Conservation (phyloP, 1,139 yeast genomes). For the Protomyces lactucae-debilis region DNA sequence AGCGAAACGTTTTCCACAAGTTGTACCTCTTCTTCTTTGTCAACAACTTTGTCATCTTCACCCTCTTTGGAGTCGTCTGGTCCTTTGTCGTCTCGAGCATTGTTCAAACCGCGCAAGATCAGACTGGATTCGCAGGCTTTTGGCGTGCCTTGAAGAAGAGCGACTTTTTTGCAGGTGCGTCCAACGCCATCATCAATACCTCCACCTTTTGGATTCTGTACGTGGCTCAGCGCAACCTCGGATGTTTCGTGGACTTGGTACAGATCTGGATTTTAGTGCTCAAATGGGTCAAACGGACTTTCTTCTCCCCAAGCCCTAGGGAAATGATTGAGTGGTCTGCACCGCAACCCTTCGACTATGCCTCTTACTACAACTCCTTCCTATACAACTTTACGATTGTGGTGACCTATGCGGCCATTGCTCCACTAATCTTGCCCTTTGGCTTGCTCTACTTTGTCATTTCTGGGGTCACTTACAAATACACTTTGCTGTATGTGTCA, state of each 20-base stretch:
- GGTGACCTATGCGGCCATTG: conserved; percentile 42
- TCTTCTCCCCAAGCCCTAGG: conserved; percentile 42
- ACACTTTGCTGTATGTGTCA: conserved; percentile 41
- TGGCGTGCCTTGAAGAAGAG: conserved; percentile 28
- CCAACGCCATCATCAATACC: conserved; percentile 39
- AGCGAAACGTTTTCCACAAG: conserved; percentile 42
- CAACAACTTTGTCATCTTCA: conserved; percentile 32
- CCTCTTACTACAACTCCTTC: conserved; percentile 40
- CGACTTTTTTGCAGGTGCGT: conserved; percentile 20
- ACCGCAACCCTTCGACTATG: conserved; percentile 42
- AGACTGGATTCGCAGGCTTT: conserved; percentile 33
- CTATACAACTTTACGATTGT: conserved; percentile 43
- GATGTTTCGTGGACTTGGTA: conserved; percentile 39
- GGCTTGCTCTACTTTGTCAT: conserved; percentile 39
- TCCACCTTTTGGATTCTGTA: conserved; percentile 46
- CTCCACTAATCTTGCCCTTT: conserved; percentile 42
- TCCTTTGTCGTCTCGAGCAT: conserved; percentile 40
- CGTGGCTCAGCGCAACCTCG: conserved; percentile 38
- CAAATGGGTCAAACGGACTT: conserved; percentile 36
- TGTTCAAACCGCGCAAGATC: conserved; percentile 21
- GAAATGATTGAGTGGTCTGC: conserved; percentile 40
- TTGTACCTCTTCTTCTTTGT: conserved; percentile 42
- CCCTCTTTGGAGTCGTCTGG: conserved; percentile 44
- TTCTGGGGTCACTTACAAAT: conserved; percentile 41
- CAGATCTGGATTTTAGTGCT: conserved; percentile 38